Evolutionary conservation across 192 early-diverging fungal genomes (phyloP), one percentile per base, ranked within the genome.

Genomic region (Podila clonocystis): DNA sequence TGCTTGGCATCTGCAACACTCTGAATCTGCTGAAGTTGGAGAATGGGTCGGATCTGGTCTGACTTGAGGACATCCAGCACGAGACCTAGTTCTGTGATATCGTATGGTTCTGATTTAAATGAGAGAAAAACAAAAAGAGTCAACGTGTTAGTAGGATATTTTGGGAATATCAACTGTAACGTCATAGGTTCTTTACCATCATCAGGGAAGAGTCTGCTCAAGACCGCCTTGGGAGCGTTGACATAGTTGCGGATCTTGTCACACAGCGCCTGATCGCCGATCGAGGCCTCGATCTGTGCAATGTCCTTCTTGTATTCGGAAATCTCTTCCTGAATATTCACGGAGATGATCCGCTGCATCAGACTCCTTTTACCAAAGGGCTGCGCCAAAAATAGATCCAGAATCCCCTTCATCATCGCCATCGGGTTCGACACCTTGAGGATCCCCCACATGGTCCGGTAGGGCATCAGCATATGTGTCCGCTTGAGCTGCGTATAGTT

Each of bases 341-440:
- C 75, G 20, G 83, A 67, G 28, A 88, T 59, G 13, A 88, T 88
- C 36, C 87, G 75, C 55, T 88, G 87, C 22, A 85, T 73, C 29
- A 88, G 63, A 69, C 85, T 87, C 31, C 67, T 70, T 17, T 70
- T 67, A 9, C 87, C 87, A 73, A 88, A 86, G 5, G 87, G 87
- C 36, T 88, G 87, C 12, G 87, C 85, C 36, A 88, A 61, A 41
- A 88, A 88, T 26, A 88, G 55, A 65, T 88, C 85, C 55, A 88
- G 57, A 4, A 87, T 67, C 31, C 84, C 85, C 41, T 82, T 88
- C 52, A 88, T 73, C 75, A 88, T 82, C 2, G 63, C 63, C 69
- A 88, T 70, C 15, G 87, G 87, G 58, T 88, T 88, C 4, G 85
- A 88, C 5, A 85, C 26, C 61, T 85, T 86, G 26, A 88, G 61